Evolutionary conservation across 352 stramenopile species (phyloP).

Genomic region (Pythium monospermum): DNA sequence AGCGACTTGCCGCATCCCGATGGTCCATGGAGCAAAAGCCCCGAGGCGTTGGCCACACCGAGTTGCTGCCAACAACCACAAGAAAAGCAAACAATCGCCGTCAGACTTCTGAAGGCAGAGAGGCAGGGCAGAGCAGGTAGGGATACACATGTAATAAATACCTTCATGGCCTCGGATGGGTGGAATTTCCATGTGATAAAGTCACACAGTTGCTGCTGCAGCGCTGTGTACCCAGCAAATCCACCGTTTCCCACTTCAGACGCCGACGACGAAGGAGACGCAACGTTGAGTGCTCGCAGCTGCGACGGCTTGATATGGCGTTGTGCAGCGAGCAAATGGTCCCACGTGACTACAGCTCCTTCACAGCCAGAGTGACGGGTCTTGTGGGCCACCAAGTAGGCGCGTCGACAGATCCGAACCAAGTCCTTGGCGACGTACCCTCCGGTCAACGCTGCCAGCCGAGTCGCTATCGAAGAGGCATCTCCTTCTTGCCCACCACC

Average conservation of each 20-base stretch:
- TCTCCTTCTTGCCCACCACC: neutral
- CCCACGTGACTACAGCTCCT: constrained; percentile 27
- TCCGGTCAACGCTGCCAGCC: constrained; percentile 53
- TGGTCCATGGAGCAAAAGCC: constrained; percentile 73
- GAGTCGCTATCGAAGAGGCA: constrained; percentile 15
- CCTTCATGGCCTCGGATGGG: constrained; percentile 53
- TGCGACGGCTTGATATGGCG: constrained; percentile 67
- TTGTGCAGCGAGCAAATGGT: constrained; percentile 41
- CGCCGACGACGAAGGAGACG: constrained; percentile 31
- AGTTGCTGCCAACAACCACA: constrained; percentile 33
- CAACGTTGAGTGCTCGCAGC: constrained; percentile 67
- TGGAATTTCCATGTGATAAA: constrained; percentile 67
- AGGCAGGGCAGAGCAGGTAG: neutral
- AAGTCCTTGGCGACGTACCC: constrained; percentile 79
- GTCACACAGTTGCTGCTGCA: constrained; percentile 59
- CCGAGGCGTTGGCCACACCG: constrained; percentile 56
- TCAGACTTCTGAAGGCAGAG: neutral
- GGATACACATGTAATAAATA: constrained; percentile 20
- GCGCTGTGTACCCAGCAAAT: constrained; percentile 62
- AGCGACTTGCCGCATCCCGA: constrained; percentile 81
- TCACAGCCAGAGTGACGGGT: neutral
- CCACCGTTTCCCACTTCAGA: constrained; percentile 7
- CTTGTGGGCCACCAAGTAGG: constrained; percentile 32
- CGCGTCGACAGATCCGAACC: constrained; percentile 61
- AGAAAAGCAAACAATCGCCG: constrained; percentile 10